Percentiles rank a stretch among this genome's conserved stretches.
Conservation (phyloP, 2,329 filamentous ascomycete species). For the Phialemonium atrogriseum region DNA sequence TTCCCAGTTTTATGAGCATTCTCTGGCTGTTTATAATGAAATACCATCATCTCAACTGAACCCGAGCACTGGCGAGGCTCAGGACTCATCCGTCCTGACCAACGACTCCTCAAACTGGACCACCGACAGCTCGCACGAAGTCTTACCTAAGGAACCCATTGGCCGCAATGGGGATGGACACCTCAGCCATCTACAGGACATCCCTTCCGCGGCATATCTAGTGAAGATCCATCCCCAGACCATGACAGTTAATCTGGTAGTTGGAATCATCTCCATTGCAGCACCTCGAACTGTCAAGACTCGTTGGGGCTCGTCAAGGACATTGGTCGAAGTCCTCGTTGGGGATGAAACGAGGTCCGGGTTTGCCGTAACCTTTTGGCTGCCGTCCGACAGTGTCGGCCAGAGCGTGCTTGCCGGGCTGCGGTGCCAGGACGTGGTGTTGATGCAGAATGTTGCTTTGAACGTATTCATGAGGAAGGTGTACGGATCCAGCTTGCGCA, state of each 20-base stretch:
- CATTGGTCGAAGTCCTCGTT: constrained; percentile 69
- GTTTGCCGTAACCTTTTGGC: constrained; percentile 81
- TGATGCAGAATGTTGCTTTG: constrained; percentile 73
- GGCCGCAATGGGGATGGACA: constrained; percentile 23
- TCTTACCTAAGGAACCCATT: constrained; percentile 12
- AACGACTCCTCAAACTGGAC: constrained; percentile 14
- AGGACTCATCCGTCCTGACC: constrained; percentile 24
- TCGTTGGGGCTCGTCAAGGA: constrained; percentile 50
- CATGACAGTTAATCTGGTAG: constrained; percentile 74
- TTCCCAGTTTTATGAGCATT: constrained; percentile 70
- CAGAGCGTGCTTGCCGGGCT: constrained; percentile 34
- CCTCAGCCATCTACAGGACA: constrained; percentile 56
- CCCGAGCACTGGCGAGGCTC: constrained; percentile 9
- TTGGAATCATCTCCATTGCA: constrained; percentile 65
- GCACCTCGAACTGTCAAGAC: constrained; percentile 61
- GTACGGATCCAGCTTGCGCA: constrained; percentile 74
- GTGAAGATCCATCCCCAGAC: constrained; percentile 66
- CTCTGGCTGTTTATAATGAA: constrained; percentile 61
- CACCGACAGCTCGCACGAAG: constrained; percentile 17
- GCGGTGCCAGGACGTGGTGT: constrained; percentile 65
- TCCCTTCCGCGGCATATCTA: constrained; percentile 62
- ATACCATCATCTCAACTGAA: constrained; percentile 53
- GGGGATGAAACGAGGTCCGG: constrained; percentile 78
- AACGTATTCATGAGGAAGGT: constrained; percentile 68
- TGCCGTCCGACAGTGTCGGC: constrained; percentile 34